These are phyloP conservation scores for Phytophthora idaei DNA, from an alignment of 352 stramenopile species.

Conservation along the genomic window DNA sequence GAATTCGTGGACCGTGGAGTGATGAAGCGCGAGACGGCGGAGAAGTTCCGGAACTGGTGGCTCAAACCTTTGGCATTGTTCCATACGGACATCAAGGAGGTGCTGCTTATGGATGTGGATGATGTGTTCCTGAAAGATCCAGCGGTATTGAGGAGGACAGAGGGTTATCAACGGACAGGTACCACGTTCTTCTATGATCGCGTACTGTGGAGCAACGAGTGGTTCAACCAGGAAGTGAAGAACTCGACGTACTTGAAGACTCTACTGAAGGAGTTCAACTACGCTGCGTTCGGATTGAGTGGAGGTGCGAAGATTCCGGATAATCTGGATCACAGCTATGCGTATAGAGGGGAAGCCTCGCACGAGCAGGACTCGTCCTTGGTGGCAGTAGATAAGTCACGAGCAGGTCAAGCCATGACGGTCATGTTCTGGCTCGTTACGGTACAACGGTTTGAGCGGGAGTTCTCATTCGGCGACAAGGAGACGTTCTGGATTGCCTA, in stretches of 20 bases:
- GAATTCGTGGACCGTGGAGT: slow-evolving; percentile 30
- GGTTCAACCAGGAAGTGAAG: slow-evolving; percentile 36
- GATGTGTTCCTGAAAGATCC: slow-evolving; percentile 55
- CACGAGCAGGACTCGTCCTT: slow-evolving; percentile 74
- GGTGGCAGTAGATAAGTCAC: slow-evolving; percentile 49
- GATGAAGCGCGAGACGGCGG: slow-evolving; percentile 18
- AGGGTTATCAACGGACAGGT: slow-evolving; percentile 45
- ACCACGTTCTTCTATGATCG: slow-evolving; percentile 52
- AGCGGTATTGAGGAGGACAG: slow-evolving; percentile 34
- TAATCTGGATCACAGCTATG: slow-evolving; percentile 44
- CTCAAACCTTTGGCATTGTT: slow-evolving; percentile 45
- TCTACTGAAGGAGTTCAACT: slow-evolving; percentile 54
- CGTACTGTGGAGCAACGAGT: slow-evolving; percentile 33
- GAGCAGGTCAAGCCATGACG: slow-evolving; percentile 38
- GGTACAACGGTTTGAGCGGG: slow-evolving; percentile 47
- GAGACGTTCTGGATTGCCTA: slow-evolving; percentile 73
- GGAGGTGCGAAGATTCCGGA: slow-evolving; percentile 1
- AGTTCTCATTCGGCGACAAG: slow-evolving; percentile 66
- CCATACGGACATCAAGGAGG: slow-evolving; percentile 40
- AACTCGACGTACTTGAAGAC: slow-evolving; percentile 45
- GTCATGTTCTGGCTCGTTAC: slow-evolving; percentile 65
- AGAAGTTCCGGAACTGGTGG: slow-evolving; percentile 45
- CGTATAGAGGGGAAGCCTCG: slow-evolving; percentile 44
- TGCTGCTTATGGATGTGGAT: slow-evolving; percentile 55
- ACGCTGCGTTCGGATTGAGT: slow-evolving; percentile 38